Base-by-base conservation (phyloP, 1,139 yeast species). In the Nakaseomyces uthaithaninus region DNA sequence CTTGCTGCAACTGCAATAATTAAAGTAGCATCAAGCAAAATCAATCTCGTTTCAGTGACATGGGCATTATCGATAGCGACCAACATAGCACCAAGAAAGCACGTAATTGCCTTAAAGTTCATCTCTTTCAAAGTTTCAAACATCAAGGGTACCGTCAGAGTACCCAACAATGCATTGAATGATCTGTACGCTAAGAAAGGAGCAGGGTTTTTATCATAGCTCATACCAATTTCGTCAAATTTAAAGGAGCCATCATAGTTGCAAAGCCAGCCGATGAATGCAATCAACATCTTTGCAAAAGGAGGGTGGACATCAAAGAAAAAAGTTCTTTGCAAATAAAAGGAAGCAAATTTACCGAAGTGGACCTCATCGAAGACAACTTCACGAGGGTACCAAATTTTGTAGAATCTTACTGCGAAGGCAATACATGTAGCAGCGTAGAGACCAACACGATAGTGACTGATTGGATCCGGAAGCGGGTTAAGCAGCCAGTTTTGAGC, bases 291-390 rank as follows among this genome's bases (percentile, higher is more conserved):
- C 63, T 93, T 93, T 39, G 96, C 98, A 64, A 93, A 82, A 15
- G 98, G 99, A 28, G 99, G 99, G 63, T 93, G 99, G 45, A 93
- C 75, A 63, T 93, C 99, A 60, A 93, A 91, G 62, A 86, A 93
- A 63, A 84, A 85, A 0, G 91, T 79, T 45, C 93, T 68, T 59
- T 84, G 81, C 46, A 85, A 64, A 60, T 85, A 85, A 59, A 84
- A 86, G 14, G 94, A 80, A 19, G 96, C 96, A 64, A 89, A 87
- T 59, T 87, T 87, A 34, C 98, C 98, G 57, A 91, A 91, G 63
- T 91, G 98, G 24, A 91, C 98, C 61, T 93, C 99, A 66, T 93
- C 99, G 55, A 93, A 93, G 19, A 93, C 98, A 42, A 93, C 98
- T 59, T 83, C 83, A 45, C 71, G 68, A 2, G 98, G 98, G 46